phyloP scores from a whole-genome alignment of 345 rosid species.

The Eucalyptus rudis region DNA sequence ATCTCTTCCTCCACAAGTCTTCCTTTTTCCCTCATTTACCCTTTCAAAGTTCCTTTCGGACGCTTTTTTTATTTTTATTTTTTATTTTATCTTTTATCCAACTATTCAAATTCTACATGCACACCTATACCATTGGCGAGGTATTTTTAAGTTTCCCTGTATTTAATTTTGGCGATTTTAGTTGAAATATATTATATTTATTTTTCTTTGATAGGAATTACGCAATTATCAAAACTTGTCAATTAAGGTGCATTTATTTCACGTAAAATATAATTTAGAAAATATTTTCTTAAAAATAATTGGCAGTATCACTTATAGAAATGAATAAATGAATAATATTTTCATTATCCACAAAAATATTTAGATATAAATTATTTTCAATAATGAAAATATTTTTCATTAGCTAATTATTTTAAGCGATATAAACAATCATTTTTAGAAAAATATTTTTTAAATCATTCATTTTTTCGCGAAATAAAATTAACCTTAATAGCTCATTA shows the following conservation, averaged over 20 bases:
- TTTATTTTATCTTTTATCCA: background rate
- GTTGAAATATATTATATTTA: background rate
- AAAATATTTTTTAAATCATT: too few relatives aligned
- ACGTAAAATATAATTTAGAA: background rate
- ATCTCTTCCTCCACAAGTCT: background rate
- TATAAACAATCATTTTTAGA: too few relatives aligned
- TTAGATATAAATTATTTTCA: too few relatives aligned
- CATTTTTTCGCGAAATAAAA: too few relatives aligned
- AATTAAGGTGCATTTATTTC: background rate
- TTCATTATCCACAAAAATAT: too few relatives aligned
- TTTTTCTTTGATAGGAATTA: background rate
- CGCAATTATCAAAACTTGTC: background rate
- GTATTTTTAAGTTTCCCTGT: background rate
- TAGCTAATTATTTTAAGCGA: too few relatives aligned
- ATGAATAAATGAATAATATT: too few relatives aligned
- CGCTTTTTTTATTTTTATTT: background rate
- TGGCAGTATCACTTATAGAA: too few relatives aligned
- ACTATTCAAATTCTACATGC: background rate
- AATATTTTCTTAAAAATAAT: too few relatives aligned
- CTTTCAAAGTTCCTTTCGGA: background rate
- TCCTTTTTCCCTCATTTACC: background rate
- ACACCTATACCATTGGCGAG: background rate
- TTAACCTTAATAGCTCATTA: accelerated
- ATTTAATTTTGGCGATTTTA: background rate
- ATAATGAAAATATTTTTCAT: too few relatives aligned